Conservation (phyloP, 148 eudicot genomes). For the Oxyria digyna region DNA sequence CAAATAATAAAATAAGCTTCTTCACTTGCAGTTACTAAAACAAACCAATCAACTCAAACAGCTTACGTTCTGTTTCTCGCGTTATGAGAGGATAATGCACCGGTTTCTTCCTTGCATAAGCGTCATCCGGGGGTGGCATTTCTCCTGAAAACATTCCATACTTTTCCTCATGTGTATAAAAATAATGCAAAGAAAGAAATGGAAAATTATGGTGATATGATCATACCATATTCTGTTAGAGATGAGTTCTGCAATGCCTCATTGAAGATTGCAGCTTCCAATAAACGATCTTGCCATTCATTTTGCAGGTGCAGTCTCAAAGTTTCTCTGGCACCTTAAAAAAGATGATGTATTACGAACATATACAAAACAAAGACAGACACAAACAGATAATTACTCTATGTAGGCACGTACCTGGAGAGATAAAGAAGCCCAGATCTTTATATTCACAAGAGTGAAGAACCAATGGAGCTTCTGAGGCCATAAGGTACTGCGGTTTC, state of each 20-base stretch:
- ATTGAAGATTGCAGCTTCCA: constrained; percentile 58
- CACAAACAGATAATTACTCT: neutral
- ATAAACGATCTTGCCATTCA: constrained; percentile 48
- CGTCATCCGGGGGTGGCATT: constrained; percentile 11
- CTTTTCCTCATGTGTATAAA: neutral
- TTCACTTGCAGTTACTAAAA: neutral
- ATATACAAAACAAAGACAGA: neutral
- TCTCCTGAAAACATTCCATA: constrained; percentile 27
- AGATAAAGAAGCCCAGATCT: constrained; percentile 46
- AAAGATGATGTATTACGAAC: neutral
- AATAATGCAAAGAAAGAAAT: neutral
- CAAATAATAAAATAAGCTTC: neutral
- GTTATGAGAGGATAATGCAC: constrained; percentile 46
- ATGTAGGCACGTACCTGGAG: constrained; percentile 45
- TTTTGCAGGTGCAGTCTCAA: constrained; percentile 43
- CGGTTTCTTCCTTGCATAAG: constrained; percentile 25
- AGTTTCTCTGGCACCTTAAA: constrained; percentile 52
- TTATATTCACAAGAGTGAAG: constrained; percentile 83
- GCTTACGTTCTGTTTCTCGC: constrained; percentile 83
- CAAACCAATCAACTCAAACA: neutral
- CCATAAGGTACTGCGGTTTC: constrained; percentile 86
- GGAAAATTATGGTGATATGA: neutral
- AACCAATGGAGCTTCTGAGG: constrained; percentile 81
- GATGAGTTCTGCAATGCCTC: constrained; percentile 49
- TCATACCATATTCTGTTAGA: constrained; percentile 23